A percentile compares a stretch with the other conserved stretches of the same genome.
phyloP scores from a whole-genome alignment of 768 basidiomycete genomes.

The Antrodiella citrinella region DNA sequence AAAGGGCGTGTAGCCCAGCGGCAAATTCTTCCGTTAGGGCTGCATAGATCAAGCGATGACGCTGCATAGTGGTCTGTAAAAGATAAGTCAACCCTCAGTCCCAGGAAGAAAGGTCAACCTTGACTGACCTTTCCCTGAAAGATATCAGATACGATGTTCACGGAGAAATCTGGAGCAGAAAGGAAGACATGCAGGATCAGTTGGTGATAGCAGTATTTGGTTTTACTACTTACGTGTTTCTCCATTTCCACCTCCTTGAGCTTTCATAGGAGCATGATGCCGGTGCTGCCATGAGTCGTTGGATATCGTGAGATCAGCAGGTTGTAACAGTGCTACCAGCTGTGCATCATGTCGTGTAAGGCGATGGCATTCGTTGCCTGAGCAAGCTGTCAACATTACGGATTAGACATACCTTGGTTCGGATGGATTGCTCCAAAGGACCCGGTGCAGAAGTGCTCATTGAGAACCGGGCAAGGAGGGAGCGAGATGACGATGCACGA shows the following conservation, averaged over 20 bases:
- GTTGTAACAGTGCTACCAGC: constrained; percentile 56
- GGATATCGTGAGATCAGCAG: constrained; percentile 53
- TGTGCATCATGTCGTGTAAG: constrained; percentile 21
- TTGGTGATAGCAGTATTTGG: neutral
- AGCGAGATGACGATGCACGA: neutral
- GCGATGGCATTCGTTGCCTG: neutral
- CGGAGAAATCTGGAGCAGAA: constrained; percentile 54
- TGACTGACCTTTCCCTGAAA: constrained; percentile 65
- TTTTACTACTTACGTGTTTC: constrained; percentile 66
- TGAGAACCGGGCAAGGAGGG: neutral
- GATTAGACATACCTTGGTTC: constrained; percentile 11
- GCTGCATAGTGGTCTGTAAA: constrained; percentile 63
- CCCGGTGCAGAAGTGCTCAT: constrained; percentile 2
- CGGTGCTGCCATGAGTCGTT: constrained; percentile 85
- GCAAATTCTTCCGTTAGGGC: constrained; percentile 64
- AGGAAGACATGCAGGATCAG: constrained; percentile 1
- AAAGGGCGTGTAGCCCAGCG: constrained; percentile 69
- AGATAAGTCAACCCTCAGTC: constrained; percentile 5
- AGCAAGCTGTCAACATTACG: neutral
- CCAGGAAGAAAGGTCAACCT: neutral
- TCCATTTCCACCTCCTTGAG: constrained; percentile 53
- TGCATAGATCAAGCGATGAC: constrained; percentile 73
- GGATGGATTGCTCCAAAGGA: constrained; percentile 13
- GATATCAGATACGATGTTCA: constrained; percentile 61
- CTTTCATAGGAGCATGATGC: constrained; percentile 78